Conservation (phyloP, 2,329 filamentous ascomycete species). For the Colletotrichum sp. region DNA sequence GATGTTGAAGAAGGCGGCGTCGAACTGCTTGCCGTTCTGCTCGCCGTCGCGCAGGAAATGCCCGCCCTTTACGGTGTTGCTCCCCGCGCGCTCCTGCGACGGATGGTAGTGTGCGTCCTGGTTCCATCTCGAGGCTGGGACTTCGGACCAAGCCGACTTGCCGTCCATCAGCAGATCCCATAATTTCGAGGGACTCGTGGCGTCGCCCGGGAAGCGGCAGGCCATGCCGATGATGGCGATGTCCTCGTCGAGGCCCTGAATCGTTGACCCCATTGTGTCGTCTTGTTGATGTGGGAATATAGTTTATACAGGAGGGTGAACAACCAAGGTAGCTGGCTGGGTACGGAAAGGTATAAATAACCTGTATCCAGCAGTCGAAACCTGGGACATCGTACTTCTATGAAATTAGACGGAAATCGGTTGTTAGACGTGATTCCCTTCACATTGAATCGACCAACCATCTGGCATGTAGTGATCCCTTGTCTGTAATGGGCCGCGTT, state of each 20-base stretch:
- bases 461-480: not conserved
- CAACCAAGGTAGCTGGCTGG: not conserved
- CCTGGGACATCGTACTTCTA: not conserved
- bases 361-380: not conserved
- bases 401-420: not conserved
- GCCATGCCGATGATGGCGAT: conserved; percentile 48
- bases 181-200: conserved; percentile 34
- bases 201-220: conserved; percentile 45
- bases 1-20: conserved; percentile 45
- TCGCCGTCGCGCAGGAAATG: conserved; percentile 26
- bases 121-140: not conserved
- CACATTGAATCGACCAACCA: not conserved
- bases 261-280: not conserved
- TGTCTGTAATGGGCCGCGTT: not conserved
- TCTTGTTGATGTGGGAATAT: not conserved
- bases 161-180: conserved; percentile 41
- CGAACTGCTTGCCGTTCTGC: conserved; percentile 33
- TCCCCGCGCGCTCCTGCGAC: not conserved
- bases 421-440: not conserved
- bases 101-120: not conserved
- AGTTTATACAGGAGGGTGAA: not conserved
- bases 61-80: conserved; percentile 16
- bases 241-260: not conserved
- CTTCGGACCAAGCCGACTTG: not conserved
- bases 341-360: not conserved